A percentile compares a stretch with the other conserved stretches of the same genome.
Conservation (phyloP, 2,329 filamentous ascomycete species). For the Apiospora aurea region DNA sequence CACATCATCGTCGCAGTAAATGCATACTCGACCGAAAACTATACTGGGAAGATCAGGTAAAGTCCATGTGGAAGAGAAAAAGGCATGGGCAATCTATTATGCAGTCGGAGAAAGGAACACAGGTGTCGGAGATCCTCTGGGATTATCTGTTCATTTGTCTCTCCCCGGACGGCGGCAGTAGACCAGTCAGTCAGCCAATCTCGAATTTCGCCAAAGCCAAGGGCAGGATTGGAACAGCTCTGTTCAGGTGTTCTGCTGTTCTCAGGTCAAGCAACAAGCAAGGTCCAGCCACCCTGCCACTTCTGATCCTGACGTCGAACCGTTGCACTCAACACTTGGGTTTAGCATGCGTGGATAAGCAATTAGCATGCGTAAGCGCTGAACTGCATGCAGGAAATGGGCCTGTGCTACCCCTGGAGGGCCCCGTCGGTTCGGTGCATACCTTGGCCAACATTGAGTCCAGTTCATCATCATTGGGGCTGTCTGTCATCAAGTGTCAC, state of each 20-base stretch:
- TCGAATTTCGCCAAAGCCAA: background rate
- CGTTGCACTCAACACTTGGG: slow-evolving; percentile 21
- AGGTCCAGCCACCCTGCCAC: background rate
- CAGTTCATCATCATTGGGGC: no score
- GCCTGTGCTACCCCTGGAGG: slow-evolving; percentile 6
- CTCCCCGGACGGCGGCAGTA: background rate
- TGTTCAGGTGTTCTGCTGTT: background rate
- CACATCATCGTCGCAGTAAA: slow-evolving; percentile 23
- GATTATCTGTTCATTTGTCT: slow-evolving; percentile 6
- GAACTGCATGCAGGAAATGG: slow-evolving; percentile 14
- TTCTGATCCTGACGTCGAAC: slow-evolving; percentile 8
- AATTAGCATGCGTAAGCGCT: slow-evolving; percentile 22
- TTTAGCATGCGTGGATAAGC: slow-evolving; percentile 19
- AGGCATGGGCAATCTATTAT: background rate
- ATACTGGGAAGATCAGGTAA: slow-evolving; percentile 5
- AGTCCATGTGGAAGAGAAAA: slow-evolving; percentile 18
- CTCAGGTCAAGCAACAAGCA: background rate
- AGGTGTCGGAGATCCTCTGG: background rate
- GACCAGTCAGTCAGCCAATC: background rate
- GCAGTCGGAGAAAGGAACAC: background rate
- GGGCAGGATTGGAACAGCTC: background rate
- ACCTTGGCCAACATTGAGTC: background rate
- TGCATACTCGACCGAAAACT: slow-evolving; percentile 17
- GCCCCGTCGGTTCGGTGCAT: background rate
- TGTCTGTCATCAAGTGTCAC: background rate